Base-by-base conservation (phyloP, 139 green algal genomes). In the Dunaliella sp. region DNA sequence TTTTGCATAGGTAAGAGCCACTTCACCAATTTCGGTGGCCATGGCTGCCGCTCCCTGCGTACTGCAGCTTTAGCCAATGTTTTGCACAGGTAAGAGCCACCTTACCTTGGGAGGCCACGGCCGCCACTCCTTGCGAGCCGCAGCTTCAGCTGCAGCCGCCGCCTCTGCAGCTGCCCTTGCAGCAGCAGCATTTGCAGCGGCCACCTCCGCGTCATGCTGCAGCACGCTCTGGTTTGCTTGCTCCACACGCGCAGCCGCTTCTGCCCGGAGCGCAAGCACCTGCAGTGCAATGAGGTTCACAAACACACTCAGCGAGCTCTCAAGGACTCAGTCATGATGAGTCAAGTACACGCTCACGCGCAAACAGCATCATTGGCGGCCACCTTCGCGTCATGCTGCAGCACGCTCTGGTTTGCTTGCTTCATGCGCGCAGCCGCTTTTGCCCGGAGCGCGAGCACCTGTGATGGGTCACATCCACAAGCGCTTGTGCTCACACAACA, bases 51-150 rank as follows among this genome's bases (percentile, higher is more conserved):
- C n/a, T n/a, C n/a, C n/a, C n/a, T n/a, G n/a, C n/a, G n/a, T n/a
- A n/a, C n/a, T n/a, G n/a, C n/a, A n/a, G n/a, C n/a, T n/a, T n/a
- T n/a, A n/a, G n/a, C n/a, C n/a, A n/a, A n/a, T n/a, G n/a, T n/a
- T n/a, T n/a, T n/a, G n/a, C n/a, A n/a, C n/a, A n/a, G n/a, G n/a
- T n/a, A n/a, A n/a, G n/a, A n/a, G n/a, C n/a, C n/a, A n/a, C n/a
- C n/a, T n/a, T 21, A 90, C 87, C 87, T 91, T 91, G 34, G 36
- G 7, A 31, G 89, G 89, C 89, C 89, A 91, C 1, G 87, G 87
- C 77, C 59, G 58, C 74, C 86, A 79, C 59, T 88, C 89, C 58
- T 88, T 87, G 0, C 37, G 80, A 28, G 57, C 65, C 0, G 81
- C 65, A 0, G 87, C 90, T 48, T 65, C 77, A 1, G 81, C 72